Evolutionary conservation across 192 early-diverging fungal species (phyloP), one percentile per base, ranked within the genome.

Genomic region (Bifiguratus adelaidae): DNA sequence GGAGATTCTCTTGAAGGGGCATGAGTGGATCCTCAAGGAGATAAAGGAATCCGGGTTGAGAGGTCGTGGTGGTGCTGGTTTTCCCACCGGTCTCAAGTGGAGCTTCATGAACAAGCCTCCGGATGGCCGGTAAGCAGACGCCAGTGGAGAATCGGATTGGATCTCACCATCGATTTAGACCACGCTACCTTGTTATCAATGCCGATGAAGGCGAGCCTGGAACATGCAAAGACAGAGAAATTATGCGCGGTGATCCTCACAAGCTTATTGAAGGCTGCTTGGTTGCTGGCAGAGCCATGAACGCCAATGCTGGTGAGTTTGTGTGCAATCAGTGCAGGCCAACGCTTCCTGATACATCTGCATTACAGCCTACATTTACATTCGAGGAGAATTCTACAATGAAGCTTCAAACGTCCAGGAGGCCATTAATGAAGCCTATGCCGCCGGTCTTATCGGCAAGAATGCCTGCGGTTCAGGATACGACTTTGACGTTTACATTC

Each of bases 161-260:
- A 9, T 28, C 30, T 49, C 7, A 27, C 15, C 11, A n/a, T 35
- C 28, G 12, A 15, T 15, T 9, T 69, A 79, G 77, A 60, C 93
- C 95, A 24, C 80, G 88, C 21, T 98, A 96, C 63, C 76, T 98
- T 61, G 92, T 96, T 20, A 83, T 98, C 56, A 98, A 98, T 64
- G 91, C 92, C 45, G 92, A 98, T 52, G 95, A 98, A 64, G 95
- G 95, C 52, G 94, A 97, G 68, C 95, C 95, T 4, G 91, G 92
- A 33, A 98, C 95, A 38, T 98, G 95, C 81, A 98, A 95, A 70
- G 92, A 92, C 62, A 83, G 94, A 52, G 94, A 97, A 70, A 56
- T 56, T 37, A 34, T 59, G 3, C 50, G 61, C 41, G 61, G 61
- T 50, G 61, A 81, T 47, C 86, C 91, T 18, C 95, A 98, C 78